Evolutionary conservation across 108 stramenopile genomes (phyloP), one percentile per base, ranked within the genome.

Genomic region (Aurantiochytrium sp.): DNA sequence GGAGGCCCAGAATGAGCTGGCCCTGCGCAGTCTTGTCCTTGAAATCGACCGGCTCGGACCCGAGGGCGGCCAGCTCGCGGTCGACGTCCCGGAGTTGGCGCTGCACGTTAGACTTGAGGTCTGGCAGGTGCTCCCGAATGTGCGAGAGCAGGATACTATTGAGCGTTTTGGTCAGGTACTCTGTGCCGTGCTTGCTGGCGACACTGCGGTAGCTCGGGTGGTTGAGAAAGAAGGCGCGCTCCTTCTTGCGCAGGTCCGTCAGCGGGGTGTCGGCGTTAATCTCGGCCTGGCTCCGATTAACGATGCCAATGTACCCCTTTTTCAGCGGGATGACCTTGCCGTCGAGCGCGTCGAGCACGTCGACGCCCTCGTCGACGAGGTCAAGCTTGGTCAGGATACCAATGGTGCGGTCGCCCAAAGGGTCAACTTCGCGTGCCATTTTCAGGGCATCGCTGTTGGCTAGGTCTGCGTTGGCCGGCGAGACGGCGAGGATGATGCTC

Each of bases 371-470:
- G 92, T 98, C 99, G 97, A 99, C 97, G 54, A 98, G 91, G 91
- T 99, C 99, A 19, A 98, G 88, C 91, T 99, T 99, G 34, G 98
- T 99, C 36, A 99, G 87, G 4, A 99, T 98, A 6, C 99, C 99
- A 86, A 99, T 95, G 8, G 99, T 99, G 24, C 99, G 92, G 87
- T 95, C 96, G 6, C 97, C 97, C 68, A 91, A 87, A 0, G 96
- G 96, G 88, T 97, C 98, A 31, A 95, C 96, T 6, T 93, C 93
- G 68, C 96, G 91, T 10, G 99, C 99, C 88, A 99, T 87, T 89
- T 97, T 96, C 68, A 99, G 86, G 4, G 98, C 98, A 88, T 98
- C 99, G 69, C 95, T 95, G 89, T 98, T 99, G 55, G 97, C 97
- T 53, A 99, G 86, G 92, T 99, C 99, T 3, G 95, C 95, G 92